Evolutionary conservation across 139 green algal genomes (phyloP), one percentile per base, ranked within the genome.

Genomic region (Deuterostichococcus epilithicus): DNA sequence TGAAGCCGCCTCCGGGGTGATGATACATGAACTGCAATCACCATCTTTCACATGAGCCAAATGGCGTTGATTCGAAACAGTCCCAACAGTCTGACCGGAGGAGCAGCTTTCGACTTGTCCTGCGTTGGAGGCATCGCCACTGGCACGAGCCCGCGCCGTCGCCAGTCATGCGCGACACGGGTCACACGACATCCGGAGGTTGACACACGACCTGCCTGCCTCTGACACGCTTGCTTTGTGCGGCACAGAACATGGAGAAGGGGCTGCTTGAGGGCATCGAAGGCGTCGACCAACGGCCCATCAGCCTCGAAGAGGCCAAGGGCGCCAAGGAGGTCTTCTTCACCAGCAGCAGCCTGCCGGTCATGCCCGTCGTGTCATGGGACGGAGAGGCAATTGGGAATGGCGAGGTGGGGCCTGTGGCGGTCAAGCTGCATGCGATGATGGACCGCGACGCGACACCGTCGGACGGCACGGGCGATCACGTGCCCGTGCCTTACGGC

Each of bases 271-370:
- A 79, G 52, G 72, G 70, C 34, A 66, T 88, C 3, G 52, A 28
- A 10, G 76, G 58, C 3, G 42, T 89, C 22, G 37, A 78, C 45
- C 79, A 83, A 76, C 77, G 84, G 28, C 66, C 67, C 30, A 74
- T 90, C 60, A 86, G 44, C 30, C 35, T 86, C 37, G 76, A 74
- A 1, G 84, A 90, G 79, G 85, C 80, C 0, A 84, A 86, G 68
- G 26, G 6, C 8, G 80, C 81, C n/a, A 42, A 35, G 28, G 86
- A 91, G 81, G 81, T 87, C 13, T 85, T 91, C 34, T 30, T 89
- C 42, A 65, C 79, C 20, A 78, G 78, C 38, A 88, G 70, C 79
- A 79, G 30, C 36, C 52, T 63, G 18, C 52, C 52, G 3, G 52
- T 63, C 52, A 23, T 52, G 42, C 42, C 8, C 42, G 42, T 52